phyloP scores from a whole-genome alignment of 768 basidiomycete genomes.

The Candolleomyces eurysporus region DNA sequence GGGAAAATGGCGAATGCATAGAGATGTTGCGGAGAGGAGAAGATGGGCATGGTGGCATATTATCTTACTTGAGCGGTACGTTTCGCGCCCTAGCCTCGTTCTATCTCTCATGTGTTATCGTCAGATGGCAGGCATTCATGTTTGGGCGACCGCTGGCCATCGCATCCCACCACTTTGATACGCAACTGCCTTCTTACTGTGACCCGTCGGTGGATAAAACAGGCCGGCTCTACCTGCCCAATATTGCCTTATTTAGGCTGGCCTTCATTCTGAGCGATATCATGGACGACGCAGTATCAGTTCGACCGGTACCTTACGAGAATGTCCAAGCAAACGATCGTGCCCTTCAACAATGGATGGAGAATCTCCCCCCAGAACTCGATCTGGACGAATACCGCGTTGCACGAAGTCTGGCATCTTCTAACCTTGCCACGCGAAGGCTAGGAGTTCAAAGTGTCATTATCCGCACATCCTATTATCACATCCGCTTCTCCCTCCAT shows the following conservation, averaged over 20 bases:
- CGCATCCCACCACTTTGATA: conserved; percentile 82
- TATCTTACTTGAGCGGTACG: conserved; percentile 72
- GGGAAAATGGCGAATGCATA: conserved; percentile 70
- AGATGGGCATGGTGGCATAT: conserved; percentile 94
- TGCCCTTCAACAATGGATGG: conserved; percentile 71
- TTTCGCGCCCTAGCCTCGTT: conserved; percentile 3
- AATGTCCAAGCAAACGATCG: conserved; percentile 71
- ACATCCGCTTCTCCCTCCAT: conserved; percentile 84
- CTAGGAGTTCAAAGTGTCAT: conserved; percentile 81
- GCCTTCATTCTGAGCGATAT: conserved; percentile 80
- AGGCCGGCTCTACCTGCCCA: conserved; percentile 68
- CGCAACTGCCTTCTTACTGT: conserved; percentile 67
- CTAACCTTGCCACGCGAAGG: conserved; percentile 56
- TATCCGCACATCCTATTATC: conserved; percentile 72
- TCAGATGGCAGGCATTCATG: conserved; percentile 85
- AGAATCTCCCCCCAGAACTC: conserved; percentile 70
- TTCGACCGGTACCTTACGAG: conserved; percentile 77
- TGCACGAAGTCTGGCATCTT: conserved; percentile 68
- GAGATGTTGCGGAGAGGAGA: conserved; percentile 69
- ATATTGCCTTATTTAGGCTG: conserved; percentile 73
- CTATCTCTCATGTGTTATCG: neutral
- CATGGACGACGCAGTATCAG: conserved; percentile 80
- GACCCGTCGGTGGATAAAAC: conserved; percentile 62
- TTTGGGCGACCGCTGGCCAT: conserved; percentile 77
- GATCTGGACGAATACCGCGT: conserved; percentile 75